Evolutionary conservation across 176 grass and related monocot genomes (phyloP), one percentile per base, ranked within the genome.

Genomic region (Hordeum marinum): DNA sequence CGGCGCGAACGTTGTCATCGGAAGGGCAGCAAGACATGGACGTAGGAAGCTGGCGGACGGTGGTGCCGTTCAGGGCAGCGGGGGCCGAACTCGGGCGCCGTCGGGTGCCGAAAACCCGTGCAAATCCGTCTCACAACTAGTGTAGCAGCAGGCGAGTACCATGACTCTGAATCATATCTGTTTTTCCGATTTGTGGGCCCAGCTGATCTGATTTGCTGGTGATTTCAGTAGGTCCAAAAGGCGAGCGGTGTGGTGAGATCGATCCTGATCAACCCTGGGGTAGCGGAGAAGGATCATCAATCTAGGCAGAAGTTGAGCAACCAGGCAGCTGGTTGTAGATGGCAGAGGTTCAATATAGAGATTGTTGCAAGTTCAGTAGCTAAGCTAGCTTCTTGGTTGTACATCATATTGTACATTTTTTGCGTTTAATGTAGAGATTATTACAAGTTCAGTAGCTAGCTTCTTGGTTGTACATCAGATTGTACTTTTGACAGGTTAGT

Each of bases 71-170:
- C 59, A 40, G 32, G 23, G 9, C 18, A 5, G 2, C 70, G 0
- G 60, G 68, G 4, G 70, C 69, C 70, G 75, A 70, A 69, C 85
- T 87, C 43, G 85, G 85, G 15, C 70, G 78, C 13, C 59, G 12
- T 57, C 18, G 18, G 61, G 34, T 87, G 18, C 85, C 85, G 10
- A 46, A 78, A 18, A 81, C 85, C 14, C 12, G 23, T 34, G 59
- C 78, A 20, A 87, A 87, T 79, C 85, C 85, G 60, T 76, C 60
- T 4, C 85, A 87, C 70, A 87, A 87, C 85, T 81, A 52, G 48
- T 52, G 48, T 52, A 57, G 29, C 24, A 10, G 4, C 69, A 75
- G 68, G 81, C 42, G 35, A 31, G 58, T 48, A 11, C 37, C 37
- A 43, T 7, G 37, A 42, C 37, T 42, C 11, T 71, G 21, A 2